Evolutionary conservation across 1,284 basidiomycete species (phyloP).

Genomic region (Takashimella koratensis): DNA sequence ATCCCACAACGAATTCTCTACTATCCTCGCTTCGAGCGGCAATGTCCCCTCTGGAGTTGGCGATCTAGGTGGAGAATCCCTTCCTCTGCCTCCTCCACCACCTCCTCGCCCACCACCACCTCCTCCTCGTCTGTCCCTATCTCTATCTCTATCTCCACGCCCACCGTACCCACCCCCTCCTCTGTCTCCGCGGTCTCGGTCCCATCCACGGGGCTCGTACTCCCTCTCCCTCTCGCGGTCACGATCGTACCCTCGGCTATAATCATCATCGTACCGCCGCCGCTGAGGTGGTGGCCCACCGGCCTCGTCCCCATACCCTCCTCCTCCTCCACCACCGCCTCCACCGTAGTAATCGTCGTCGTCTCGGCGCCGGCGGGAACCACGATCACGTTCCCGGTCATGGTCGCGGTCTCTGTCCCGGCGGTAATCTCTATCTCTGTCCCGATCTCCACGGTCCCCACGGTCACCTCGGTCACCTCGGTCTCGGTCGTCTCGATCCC

Average conservation of each 20-base stretch:
- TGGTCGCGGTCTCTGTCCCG: constrained; percentile 9
- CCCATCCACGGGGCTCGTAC: constrained; percentile 7
- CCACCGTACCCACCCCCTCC: constrained; percentile 30
- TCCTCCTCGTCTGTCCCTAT: constrained; percentile 6
- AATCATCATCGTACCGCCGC: neutral
- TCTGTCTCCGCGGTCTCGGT: constrained; percentile 7
- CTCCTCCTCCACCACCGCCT: neutral
- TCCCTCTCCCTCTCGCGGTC: constrained; percentile 8
- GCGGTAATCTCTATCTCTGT: constrained; percentile 5
- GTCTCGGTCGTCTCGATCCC: constrained; percentile 9
- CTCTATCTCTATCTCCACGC: constrained; percentile 31
- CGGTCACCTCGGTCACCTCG: constrained; percentile 2
- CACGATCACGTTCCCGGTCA: constrained; percentile 7
- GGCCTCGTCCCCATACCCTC: neutral
- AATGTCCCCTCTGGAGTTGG: constrained; percentile 84
- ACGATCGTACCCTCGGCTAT: neutral
- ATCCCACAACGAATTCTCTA: constrained; percentile 92
- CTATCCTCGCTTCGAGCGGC: constrained; percentile 76
- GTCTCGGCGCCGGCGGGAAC: neutral
- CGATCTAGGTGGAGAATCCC: constrained; percentile 62
- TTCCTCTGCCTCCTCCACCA: constrained; percentile 50
- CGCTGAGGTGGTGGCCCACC: neutral
- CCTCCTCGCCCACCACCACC: constrained; percentile 38
- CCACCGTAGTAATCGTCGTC: neutral
- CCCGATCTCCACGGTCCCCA: constrained; percentile 7